phyloP scores from a whole-genome alignment of 768 basidiomycete species.

The Tulasnella sp. region DNA sequence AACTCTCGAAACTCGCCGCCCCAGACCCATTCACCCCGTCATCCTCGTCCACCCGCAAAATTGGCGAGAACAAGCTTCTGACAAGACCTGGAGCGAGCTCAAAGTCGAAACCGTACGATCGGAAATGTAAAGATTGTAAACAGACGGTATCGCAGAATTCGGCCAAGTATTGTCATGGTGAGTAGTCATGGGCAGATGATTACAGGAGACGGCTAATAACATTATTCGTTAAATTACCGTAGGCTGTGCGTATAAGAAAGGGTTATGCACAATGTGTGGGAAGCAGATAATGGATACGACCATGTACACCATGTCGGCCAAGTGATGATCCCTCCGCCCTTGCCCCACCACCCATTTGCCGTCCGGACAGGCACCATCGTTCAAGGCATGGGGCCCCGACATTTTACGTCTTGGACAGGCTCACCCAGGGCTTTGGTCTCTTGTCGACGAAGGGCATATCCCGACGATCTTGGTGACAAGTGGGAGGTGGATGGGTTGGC shows the following conservation, averaged over 20 bases:
- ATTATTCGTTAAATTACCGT: conserved; percentile 18
- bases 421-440: no score
- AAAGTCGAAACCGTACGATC: conserved; percentile 80
- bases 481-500: no score
- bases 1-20: conserved; percentile 84
- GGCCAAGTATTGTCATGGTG: conserved; percentile 85
- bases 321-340: conserved; percentile 36
- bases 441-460: no score
- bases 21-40: conserved; percentile 79
- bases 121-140: conserved; percentile 84
- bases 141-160: conserved; percentile 75
- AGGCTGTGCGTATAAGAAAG: conserved; percentile 87
- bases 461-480: no score
- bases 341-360: no score
- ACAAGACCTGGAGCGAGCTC: conserved; percentile 48
- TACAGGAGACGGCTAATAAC: conserved; percentile 15
- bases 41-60: conserved; percentile 62
- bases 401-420: no score
- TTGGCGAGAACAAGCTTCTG: conserved; percentile 80
- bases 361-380: no score
- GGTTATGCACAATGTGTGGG: conserved; percentile 79
- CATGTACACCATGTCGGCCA: conserved; percentile 78
- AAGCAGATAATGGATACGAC: conserved; percentile 77
- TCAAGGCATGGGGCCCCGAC: no score
- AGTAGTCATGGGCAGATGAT: background rate